Evolutionary conservation across 2,329 filamentous ascomycete species (phyloP).

Genomic region (Dothidotthia symphoricarpi): DNA sequence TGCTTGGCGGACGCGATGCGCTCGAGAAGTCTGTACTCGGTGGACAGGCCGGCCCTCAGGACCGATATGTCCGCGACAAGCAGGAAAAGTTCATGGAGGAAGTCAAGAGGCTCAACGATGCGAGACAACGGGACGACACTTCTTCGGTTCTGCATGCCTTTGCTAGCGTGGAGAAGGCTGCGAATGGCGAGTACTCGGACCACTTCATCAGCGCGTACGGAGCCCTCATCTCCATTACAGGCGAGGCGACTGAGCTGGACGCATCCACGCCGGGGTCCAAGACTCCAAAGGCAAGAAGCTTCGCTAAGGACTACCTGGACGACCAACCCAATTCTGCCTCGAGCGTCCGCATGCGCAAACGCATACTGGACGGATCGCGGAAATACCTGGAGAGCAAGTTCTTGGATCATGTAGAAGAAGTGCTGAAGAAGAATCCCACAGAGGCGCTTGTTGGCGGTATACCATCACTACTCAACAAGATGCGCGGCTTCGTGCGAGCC

Average conservation of each 20-base stretch:
- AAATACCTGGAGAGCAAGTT: slow-evolving; percentile 79
- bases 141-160: slow-evolving; percentile 78
- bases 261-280: slow-evolving; percentile 57
- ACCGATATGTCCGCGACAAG: slow-evolving; percentile 78
- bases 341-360: slow-evolving; percentile 68
- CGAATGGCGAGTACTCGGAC: slow-evolving; percentile 68
- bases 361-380: slow-evolving; percentile 77
- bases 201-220: slow-evolving; percentile 81
- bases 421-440: slow-evolving; percentile 78
- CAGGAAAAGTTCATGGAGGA: slow-evolving; percentile 78
- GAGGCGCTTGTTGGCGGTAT: slow-evolving; percentile 88
- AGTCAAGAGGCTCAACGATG: slow-evolving; percentile 73
- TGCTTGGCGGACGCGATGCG: slow-evolving; percentile 61
- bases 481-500: slow-evolving; percentile 87
- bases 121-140: slow-evolving; percentile 63
- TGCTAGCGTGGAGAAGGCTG: slow-evolving; percentile 67
- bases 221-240: slow-evolving; percentile 74
- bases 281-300: slow-evolving; percentile 72
- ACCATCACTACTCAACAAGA: slow-evolving; percentile 83
- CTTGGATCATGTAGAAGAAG: slow-evolving; percentile 70
- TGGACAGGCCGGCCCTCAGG: slow-evolving; percentile 58
- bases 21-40: slow-evolving; percentile 55
- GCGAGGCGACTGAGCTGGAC: slow-evolving; percentile 60
- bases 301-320: slow-evolving; percentile 73
- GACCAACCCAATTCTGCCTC: slow-evolving; percentile 64